Evolutionary conservation across 345 rosid species (phyloP).

Genomic region (Eucalyptus coolabah): DNA sequence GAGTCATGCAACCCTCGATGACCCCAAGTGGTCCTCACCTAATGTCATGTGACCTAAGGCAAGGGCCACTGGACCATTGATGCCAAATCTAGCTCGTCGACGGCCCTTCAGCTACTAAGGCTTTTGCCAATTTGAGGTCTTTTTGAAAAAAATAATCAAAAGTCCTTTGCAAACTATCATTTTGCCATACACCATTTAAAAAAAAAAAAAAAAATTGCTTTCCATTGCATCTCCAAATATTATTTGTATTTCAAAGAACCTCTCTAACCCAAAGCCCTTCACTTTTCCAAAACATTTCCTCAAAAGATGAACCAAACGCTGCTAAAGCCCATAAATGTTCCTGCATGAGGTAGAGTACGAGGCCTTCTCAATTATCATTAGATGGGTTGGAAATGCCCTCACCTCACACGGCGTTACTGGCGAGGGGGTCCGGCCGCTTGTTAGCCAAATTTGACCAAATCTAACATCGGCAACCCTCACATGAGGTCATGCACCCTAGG

Average conservation of each 20-base stretch:
- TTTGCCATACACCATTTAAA: not conserved
- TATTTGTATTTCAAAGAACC: not conserved
- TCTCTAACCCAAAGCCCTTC: not conserved
- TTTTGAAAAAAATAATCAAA: not conserved
- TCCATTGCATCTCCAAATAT: not conserved
- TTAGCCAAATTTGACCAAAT: not conserved
- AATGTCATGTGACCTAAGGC: no score
- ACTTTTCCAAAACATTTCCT: not conserved
- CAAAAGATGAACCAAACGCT: not conserved
- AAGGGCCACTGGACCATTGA: not conserved
- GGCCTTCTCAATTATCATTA: not conserved
- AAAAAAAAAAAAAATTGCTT: not conserved
- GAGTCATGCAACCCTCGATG: not conserved
- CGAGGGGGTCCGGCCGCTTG: accelerated
- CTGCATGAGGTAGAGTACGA: not conserved
- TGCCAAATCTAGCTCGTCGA: not conserved
- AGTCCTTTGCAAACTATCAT: not conserved
- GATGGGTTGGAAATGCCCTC: not conserved
- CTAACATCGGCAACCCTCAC: accelerated
- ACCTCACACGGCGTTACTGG: accelerated
- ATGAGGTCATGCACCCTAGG: accelerated
- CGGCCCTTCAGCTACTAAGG: accelerated
- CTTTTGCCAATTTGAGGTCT: not conserved
- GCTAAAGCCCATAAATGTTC: not conserved
- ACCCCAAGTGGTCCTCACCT: no score